Evolutionary conservation across 2,329 filamentous ascomycete genomes (phyloP), one percentile per base, ranked within the genome.

Genomic region (Colletotrichum euphorbiae): DNA sequence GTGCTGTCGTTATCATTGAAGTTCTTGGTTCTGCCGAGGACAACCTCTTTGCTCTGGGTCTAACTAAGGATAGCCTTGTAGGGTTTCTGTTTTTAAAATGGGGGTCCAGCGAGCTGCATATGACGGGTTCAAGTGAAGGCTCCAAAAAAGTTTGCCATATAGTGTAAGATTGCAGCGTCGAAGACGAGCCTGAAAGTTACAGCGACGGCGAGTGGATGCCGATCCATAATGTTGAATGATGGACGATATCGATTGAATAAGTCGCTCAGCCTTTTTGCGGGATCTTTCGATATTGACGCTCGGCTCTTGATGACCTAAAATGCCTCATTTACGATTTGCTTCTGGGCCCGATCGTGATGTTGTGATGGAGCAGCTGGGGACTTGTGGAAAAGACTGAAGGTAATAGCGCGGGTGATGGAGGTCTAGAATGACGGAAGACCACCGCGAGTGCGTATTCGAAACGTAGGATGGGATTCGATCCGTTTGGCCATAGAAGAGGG

Each of bases 211-310:
- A 15, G 64, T 65, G 65, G 65, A 50, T 68, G 46, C 52, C 15
- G 31, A 48, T 54, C 54, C 65, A 59, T 64, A 58, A 59, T 48
- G 31, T 67, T 57, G 40, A 65, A 68, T 65, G 65, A 68, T 65
- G 54, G n/a, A 42, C 21, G 40, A 33, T 36, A 15, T 42, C 45
- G n/a, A 15, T 19, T 19, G 24, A 45, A 65, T 33, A 48, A 64
- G 65, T 59, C 61, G 46, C 52, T 43, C 54, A 31, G 8, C 31
- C 24, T 21, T 33, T 48, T 59, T 13, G 40, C 38, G 13, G 2
- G 42, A 12, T 33, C 38, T 21, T 56, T 31, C n/a, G 33, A 50
- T 38, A 55, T 28, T 59, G 38, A 54, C n/a, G 31, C 38, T 33
- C 15, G 21, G 8, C 15, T 31, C 33, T 40, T 13, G 19, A 28